Conservation (phyloP, 164 flowering plant genomes). For the Akebia trifoliata region DNA sequence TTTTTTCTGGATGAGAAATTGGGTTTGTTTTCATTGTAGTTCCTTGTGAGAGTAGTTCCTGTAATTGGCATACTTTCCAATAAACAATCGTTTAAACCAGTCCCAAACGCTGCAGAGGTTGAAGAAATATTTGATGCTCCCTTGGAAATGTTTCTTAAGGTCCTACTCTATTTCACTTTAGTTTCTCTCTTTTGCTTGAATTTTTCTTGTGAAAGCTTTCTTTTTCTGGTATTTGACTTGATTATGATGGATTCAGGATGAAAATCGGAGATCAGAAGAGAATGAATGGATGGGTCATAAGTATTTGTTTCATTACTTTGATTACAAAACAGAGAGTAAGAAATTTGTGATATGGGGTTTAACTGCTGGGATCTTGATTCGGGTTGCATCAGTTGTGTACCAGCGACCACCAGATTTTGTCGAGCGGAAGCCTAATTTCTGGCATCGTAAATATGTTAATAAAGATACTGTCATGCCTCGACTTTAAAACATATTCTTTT, state of each 20-base stretch:
- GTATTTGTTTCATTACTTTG: slow-evolving; percentile 69
- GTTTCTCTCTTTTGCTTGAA: background rate
- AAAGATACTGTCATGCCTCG: slow-evolving; percentile 30
- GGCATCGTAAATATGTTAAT: slow-evolving; percentile 28
- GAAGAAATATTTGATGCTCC: slow-evolving; percentile 85
- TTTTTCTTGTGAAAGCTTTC: background rate
- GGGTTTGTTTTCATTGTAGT: slow-evolving; percentile 42
- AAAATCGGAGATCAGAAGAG: slow-evolving; percentile 59
- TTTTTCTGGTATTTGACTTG: background rate
- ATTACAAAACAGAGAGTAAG: slow-evolving; percentile 45
- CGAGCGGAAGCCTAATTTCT: slow-evolving; percentile 58
- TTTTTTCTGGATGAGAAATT: background rate
- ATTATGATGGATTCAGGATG: slow-evolving; percentile 48
- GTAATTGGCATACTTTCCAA: slow-evolving; percentile 76
- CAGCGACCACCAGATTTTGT: slow-evolving; percentile 63
- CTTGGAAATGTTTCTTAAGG: slow-evolving; percentile 94
- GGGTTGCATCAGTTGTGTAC: slow-evolving; percentile 80
- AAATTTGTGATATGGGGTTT: slow-evolving; percentile 80
- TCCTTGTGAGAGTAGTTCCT: slow-evolving; percentile 65
- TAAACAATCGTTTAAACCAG: slow-evolving; percentile 54
- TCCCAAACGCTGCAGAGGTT: slow-evolving; percentile 67
- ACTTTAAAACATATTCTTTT: slow-evolving; percentile 6
- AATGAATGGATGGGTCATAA: slow-evolving; percentile 74
- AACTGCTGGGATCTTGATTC: slow-evolving; percentile 82
- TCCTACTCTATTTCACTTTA: slow-evolving; percentile 15